Percentiles rank a stretch among this genome's conserved stretches.
phyloP scores from a whole-genome alignment of 208 protist genomes.

The Leishmania martiniquensis region DNA sequence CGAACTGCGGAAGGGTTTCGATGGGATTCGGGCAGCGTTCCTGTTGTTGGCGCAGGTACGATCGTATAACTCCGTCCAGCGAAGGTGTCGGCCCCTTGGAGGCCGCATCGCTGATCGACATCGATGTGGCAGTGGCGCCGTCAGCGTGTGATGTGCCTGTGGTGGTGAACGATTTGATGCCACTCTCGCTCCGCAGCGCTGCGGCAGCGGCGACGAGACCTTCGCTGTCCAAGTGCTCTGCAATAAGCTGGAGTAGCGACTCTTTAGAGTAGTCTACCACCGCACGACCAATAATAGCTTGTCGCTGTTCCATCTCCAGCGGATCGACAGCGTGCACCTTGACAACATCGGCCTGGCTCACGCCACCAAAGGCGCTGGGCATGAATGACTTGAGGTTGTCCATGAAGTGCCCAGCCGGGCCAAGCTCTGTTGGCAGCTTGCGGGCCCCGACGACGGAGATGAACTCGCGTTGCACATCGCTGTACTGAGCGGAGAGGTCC shows the following conservation, averaged over 20 bases:
- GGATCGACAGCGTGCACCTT: slow-evolving; percentile 42
- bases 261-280: slow-evolving; percentile 78
- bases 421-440: slow-evolving; percentile 67
- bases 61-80: slow-evolving; percentile 67
- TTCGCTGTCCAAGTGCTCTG: slow-evolving; percentile 69
- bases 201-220: slow-evolving; percentile 54
- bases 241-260: slow-evolving; percentile 79
- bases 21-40: slow-evolving; percentile 83
- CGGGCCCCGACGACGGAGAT: slow-evolving; percentile 68
- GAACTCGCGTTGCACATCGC: slow-evolving; percentile 80
- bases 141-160: background rate
- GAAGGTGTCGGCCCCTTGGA: slow-evolving; percentile 28
- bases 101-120: slow-evolving; percentile 28
- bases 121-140: slow-evolving; percentile 15
- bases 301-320: slow-evolving; percentile 72
- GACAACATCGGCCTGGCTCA: slow-evolving; percentile 43
- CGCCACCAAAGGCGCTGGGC: slow-evolving; percentile 43
- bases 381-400: slow-evolving; percentile 82
- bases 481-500: slow-evolving; percentile 70
- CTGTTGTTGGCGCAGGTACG: slow-evolving; percentile 87
- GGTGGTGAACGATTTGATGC: slow-evolving; percentile 14
- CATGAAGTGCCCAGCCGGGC: slow-evolving; percentile 82
- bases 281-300: slow-evolving; percentile 72
- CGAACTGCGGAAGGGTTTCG: slow-evolving; percentile 88
- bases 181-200: slow-evolving; percentile 51